Conservation (phyloP, 192 early-diverging fungal species). For the Umbelopsis isabellina region DNA sequence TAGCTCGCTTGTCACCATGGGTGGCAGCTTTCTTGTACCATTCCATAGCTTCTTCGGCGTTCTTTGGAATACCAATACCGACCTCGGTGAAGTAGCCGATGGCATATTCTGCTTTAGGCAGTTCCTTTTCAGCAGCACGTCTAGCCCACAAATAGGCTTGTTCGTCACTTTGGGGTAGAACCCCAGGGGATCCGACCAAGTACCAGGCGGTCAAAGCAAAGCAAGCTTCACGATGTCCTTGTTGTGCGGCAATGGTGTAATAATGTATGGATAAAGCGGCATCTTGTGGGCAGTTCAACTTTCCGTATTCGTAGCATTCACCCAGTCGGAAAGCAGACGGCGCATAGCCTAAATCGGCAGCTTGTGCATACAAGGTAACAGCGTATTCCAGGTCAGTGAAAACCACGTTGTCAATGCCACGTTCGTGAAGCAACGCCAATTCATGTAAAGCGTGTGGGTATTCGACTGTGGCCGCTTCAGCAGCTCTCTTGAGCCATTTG, state of each 20-base stretch:
- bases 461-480: slow-evolving; percentile 58
- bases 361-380: slow-evolving; percentile 57
- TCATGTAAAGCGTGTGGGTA: slow-evolving; percentile 65
- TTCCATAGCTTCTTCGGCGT: slow-evolving; percentile 51
- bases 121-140: slow-evolving; percentile 53
- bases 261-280: slow-evolving; percentile 52
- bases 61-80: slow-evolving; percentile 58
- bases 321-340: slow-evolving; percentile 62
- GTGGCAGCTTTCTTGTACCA: slow-evolving; percentile 70
- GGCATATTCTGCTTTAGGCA: slow-evolving; percentile 63
- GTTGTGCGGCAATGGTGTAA: slow-evolving; percentile 60
- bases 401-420: slow-evolving; percentile 57
- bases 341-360: slow-evolving; percentile 63
- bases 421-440: slow-evolving; percentile 59
- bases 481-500: slow-evolving; percentile 63
- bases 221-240: slow-evolving; percentile 60
- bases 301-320: slow-evolving; percentile 62
- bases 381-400: slow-evolving; percentile 63
- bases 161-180: slow-evolving; percentile 49
- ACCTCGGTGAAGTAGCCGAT: slow-evolving; percentile 65
- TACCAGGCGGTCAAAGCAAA: slow-evolving; percentile 66
- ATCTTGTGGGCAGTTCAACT: slow-evolving; percentile 51
- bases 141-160: slow-evolving; percentile 58
- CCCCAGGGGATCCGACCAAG: slow-evolving; percentile 50
- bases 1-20: slow-evolving; percentile 58